These are phyloP conservation scores for Neurospora cerealis DNA, from an alignment of 495 filamentous ascomycete genomes.

Conservation along the genomic window DNA sequence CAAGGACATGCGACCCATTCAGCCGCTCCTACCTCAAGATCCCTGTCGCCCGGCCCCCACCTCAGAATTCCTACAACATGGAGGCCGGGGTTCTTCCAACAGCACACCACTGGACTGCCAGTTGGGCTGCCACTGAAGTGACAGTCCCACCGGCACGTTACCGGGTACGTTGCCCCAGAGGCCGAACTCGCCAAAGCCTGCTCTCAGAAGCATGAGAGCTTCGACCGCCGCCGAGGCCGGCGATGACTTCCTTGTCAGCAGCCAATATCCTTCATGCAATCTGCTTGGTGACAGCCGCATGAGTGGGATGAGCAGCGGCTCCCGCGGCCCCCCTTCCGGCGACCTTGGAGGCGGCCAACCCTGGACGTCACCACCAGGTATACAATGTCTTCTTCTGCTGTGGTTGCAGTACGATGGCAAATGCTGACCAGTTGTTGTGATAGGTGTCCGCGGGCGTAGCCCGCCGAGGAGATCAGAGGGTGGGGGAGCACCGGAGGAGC, in stretches of 20 bases:
- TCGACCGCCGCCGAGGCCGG: neutral
- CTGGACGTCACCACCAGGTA: neutral
- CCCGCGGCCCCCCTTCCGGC: neutral
- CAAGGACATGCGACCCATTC: conserved; percentile 39
- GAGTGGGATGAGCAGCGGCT: neutral
- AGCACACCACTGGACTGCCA: neutral
- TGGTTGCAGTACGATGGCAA: neutral
- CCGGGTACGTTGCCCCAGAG: neutral
- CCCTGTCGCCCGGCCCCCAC: no score
- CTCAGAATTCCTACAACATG: neutral
- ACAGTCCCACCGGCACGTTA: neutral
- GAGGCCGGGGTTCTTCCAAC: neutral
- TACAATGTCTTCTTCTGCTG: neutral
- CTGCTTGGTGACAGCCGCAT: neutral
- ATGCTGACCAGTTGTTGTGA: neutral
- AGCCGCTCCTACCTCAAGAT: no score
- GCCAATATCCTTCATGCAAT: neutral
- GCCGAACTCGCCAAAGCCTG: neutral
- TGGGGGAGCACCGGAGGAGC: neutral
- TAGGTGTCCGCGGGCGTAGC: neutral
- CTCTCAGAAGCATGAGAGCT: neutral
- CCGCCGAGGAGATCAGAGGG: neutral
- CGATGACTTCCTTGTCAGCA: neutral
- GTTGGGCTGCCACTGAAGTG: neutral
- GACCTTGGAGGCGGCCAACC: neutral